Evolutionary conservation across 768 basidiomycete genomes (phyloP).

Genomic region (Xerocomus potaroensis): DNA sequence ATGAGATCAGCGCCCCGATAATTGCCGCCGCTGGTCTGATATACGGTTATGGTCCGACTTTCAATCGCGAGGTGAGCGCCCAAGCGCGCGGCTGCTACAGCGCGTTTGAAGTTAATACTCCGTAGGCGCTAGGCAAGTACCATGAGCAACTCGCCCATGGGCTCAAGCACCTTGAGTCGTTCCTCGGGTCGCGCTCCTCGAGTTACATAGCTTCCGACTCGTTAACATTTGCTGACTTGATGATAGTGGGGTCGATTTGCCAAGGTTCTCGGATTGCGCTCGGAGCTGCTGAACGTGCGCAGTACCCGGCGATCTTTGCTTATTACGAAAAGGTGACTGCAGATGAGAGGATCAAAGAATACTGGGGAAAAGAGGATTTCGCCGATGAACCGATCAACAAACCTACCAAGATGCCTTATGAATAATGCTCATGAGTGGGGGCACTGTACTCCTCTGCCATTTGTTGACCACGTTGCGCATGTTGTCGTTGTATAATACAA

Average conservation of each 20-base stretch:
- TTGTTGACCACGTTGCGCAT: too few species aligned
- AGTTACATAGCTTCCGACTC: constrained; percentile 3
- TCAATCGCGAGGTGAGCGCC: neutral
- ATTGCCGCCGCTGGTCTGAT: neutral
- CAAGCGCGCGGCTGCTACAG: too few species aligned
- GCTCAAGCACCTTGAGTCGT: constrained; percentile 7
- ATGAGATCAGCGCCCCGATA: constrained; percentile 1
- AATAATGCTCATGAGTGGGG: too few species aligned
- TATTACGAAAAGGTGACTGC: constrained; percentile 8
- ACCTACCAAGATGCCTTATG: too few species aligned
- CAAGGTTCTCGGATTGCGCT: neutral
- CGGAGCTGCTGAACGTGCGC: constrained; percentile 3
- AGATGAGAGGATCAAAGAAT: constrained; percentile 1
- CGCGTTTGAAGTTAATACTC: too few species aligned
- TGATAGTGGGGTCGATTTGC: constrained; percentile 2
- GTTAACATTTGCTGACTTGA: constrained; percentile 9
- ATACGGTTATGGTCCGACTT: neutral
- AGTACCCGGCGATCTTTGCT: constrained; percentile 8
- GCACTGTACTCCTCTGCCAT: too few species aligned
- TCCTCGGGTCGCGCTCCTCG: constrained; percentile 3
- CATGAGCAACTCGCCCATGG: neutral
- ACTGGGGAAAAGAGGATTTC: too few species aligned
- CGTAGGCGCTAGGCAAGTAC: too few species aligned
- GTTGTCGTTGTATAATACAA: too few species aligned
- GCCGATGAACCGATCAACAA: too few species aligned